Conservation (phyloP, 345 rosid species). For the Brassica carinata region DNA sequence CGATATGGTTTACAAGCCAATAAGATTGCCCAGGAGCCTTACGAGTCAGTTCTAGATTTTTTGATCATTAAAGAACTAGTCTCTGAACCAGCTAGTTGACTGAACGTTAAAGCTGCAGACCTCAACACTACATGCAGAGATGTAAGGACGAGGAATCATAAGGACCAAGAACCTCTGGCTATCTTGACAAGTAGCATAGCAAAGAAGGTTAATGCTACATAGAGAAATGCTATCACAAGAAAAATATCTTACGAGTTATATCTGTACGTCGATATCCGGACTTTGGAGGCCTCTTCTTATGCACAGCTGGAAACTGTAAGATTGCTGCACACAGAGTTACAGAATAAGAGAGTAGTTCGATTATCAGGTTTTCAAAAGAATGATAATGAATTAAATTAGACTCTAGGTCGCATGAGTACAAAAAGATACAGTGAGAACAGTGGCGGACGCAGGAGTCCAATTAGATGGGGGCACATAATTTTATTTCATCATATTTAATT, state of each 20-base stretch:
- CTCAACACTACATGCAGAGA: constrained; percentile 14
- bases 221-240: constrained; percentile 1
- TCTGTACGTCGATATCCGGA: constrained; percentile 85
- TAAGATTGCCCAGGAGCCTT: not conserved
- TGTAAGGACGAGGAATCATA: constrained; percentile 1
- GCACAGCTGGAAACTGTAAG: constrained; percentile 80
- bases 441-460: too few species aligned
- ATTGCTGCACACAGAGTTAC: constrained; percentile 64
- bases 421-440: constrained; percentile 9
- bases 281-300: constrained; percentile 73
- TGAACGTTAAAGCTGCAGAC: constrained; percentile 16
- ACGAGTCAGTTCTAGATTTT: constrained; percentile 10
- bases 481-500: too few species aligned
- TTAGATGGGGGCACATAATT: too few species aligned
- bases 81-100: constrained; percentile 8
- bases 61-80: constrained; percentile 2
- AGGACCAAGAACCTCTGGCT: constrained; percentile 24
- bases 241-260: constrained; percentile 66
- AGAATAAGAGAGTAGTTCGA: constrained; percentile 14
- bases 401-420: constrained; percentile 4
- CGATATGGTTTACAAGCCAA: constrained; percentile 16
- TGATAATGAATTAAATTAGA: constrained; percentile 11
- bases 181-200: constrained; percentile 20
- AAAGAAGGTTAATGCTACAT: not conserved
- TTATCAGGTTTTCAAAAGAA: not conserved